phyloP scores from a whole-genome alignment of 345 rosid species.

The Mangifera indica region DNA sequence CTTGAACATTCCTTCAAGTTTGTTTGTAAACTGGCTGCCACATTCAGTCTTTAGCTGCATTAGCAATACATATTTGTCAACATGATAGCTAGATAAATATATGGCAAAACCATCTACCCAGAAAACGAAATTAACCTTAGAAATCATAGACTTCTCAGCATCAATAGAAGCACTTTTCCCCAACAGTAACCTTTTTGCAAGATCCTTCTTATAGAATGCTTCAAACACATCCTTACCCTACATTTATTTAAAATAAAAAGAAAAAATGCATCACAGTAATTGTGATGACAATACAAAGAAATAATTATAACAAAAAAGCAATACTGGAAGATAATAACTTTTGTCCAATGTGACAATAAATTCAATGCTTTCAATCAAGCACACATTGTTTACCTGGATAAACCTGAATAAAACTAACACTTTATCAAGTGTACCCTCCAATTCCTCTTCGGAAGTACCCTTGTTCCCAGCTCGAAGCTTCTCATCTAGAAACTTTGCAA shows the following conservation, averaged over 20 bases:
- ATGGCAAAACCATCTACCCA: neutral
- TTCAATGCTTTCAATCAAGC: slow-evolving; percentile 7
- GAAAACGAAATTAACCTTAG: slow-evolving; percentile 52
- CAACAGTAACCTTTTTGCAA: slow-evolving; percentile 87
- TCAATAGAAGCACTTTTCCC: slow-evolving; percentile 99
- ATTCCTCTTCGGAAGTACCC: slow-evolving; percentile 99
- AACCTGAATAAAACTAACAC: slow-evolving; percentile 96
- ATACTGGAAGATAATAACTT: slow-evolving; percentile 4
- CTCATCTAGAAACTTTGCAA: slow-evolving; percentile 96
- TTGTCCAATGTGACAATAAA: slow-evolving; percentile 4
- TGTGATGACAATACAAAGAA: slow-evolving; percentile 11
- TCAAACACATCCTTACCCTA: slow-evolving; percentile 99
- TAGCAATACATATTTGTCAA: slow-evolving; percentile 29
- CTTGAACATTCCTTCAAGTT: slow-evolving; percentile 99
- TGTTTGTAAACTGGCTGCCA: slow-evolving; percentile 97
- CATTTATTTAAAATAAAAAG: slow-evolving; percentile 12
- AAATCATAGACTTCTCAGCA: slow-evolving; percentile 98
- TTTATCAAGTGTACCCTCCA: slow-evolving; percentile 96
- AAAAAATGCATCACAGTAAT: slow-evolving; percentile 21
- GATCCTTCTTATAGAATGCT: slow-evolving; percentile 98
- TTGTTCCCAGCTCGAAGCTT: slow-evolving; percentile 99
- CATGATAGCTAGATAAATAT: slow-evolving; percentile 3
- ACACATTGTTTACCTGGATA: slow-evolving; percentile 66
- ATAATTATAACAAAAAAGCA: neutral
- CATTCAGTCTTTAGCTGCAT: slow-evolving; percentile 97